A percentile compares a stretch with the other conserved stretches of the same genome.
phyloP scores from a whole-genome alignment of 1,284 basidiomycete genomes.

The Leucoagaricus sp. region DNA sequence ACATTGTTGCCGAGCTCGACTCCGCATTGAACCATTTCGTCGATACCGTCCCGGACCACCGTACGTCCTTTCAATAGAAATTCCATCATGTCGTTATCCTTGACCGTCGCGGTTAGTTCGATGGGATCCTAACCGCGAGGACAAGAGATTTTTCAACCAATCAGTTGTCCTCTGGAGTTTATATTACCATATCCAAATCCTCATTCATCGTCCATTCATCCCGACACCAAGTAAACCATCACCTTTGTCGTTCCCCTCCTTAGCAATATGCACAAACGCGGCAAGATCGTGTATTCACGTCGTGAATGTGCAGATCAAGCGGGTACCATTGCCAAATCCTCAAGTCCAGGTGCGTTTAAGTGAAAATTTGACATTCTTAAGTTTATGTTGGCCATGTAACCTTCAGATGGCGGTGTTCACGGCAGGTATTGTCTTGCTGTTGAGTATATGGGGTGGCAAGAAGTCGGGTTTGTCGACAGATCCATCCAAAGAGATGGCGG shows the following conservation, averaged over 20 bases:
- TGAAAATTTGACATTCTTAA: too few species aligned
- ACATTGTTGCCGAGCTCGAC: constrained; percentile 75
- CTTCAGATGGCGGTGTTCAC: constrained; percentile 54
- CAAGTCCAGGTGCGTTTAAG: constrained; percentile 46
- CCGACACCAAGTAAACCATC: constrained; percentile 63
- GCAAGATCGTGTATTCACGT: constrained; percentile 79
- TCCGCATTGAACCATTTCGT: constrained; percentile 80
- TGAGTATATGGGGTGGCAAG: constrained; percentile 76
- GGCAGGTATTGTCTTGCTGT: constrained; percentile 65
- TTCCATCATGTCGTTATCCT: not conserved
- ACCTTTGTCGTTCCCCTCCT: constrained; percentile 64
- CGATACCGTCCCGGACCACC: constrained; percentile 67
- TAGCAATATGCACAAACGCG: constrained; percentile 85
- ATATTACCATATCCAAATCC: constrained; percentile 77
- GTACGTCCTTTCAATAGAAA: constrained; percentile 35
- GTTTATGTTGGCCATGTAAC: not conserved
- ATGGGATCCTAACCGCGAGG: constrained; percentile 72
- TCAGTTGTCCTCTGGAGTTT: constrained; percentile 65
- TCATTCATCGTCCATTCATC: constrained; percentile 83
- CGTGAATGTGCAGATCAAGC: constrained; percentile 52
- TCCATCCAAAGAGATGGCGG: constrained; percentile 62
- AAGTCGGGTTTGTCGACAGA: constrained; percentile 56
- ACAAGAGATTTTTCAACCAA: constrained; percentile 66
- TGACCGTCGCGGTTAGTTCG: constrained; percentile 43
- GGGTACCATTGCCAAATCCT: constrained; percentile 31